Percentiles rank a stretch among this genome's conserved stretches.
Evolutionary conservation across 164 flowering plant genomes (phyloP).

Genomic region (Nelumbo lutea): DNA sequence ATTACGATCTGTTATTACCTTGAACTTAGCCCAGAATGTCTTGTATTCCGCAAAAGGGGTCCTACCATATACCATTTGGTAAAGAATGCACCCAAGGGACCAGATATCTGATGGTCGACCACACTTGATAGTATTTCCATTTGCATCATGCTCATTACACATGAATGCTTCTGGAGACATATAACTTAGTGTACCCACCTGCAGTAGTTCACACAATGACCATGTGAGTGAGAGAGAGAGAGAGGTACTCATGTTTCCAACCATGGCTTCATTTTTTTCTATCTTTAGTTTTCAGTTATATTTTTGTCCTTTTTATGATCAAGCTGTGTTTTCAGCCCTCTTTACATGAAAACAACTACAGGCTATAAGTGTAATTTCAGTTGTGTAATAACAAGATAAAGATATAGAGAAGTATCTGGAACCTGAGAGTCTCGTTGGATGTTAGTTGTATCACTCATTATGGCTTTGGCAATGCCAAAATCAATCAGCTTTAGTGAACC

Average conservation of each 20-base stretch:
- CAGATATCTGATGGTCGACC: constrained; percentile 98
- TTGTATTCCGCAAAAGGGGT: constrained; percentile 95
- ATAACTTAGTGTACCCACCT: constrained; percentile 98
- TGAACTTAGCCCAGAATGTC: constrained; percentile 98
- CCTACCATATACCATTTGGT: constrained; percentile 95
- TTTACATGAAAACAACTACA: too few species aligned
- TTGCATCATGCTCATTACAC: constrained; percentile 90
- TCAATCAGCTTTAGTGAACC: constrained; percentile 94
- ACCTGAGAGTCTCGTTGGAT: constrained; percentile 99
- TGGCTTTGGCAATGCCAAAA: constrained; percentile 98
- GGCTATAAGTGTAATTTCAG: not conserved
- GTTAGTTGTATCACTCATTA: constrained; percentile 94
- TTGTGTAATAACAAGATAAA: not conserved
- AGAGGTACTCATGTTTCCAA: not conserved
- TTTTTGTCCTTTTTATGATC: too few species aligned
- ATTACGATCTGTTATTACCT: constrained; percentile 84
- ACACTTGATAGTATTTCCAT: constrained; percentile 88
- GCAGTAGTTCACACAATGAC: constrained; percentile 12
- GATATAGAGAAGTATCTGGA: not conserved
- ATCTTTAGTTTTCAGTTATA: too few species aligned
- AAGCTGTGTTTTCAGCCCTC: too few species aligned
- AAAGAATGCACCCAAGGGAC: constrained; percentile 98
- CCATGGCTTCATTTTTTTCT: not conserved
- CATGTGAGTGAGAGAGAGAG: not conserved
- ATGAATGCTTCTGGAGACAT: constrained; percentile 99